Conservation (phyloP, 2,329 filamentous ascomycete genomes). For the Biscogniauxia marginata region DNA sequence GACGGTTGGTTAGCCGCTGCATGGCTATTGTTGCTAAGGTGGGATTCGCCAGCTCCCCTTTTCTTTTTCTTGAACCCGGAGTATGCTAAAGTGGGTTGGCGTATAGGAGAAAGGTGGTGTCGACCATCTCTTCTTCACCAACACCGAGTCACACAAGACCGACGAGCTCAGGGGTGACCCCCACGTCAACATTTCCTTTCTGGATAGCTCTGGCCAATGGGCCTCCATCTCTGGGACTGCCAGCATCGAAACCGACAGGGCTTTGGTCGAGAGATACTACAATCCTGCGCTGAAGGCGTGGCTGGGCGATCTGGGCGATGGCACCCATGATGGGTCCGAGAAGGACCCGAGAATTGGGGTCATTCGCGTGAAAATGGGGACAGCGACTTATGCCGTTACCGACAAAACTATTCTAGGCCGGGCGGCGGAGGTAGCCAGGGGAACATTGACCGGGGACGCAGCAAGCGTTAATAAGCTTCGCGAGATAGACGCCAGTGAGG, state of each 20-base stretch:
- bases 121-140: slow-evolving; percentile 87
- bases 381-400: slow-evolving; percentile 69
- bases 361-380: slow-evolving; percentile 72
- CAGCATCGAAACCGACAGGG: slow-evolving; percentile 66
- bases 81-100: not conserved
- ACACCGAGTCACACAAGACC: slow-evolving; percentile 86
- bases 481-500: slow-evolving; percentile 66
- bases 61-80: not conserved
- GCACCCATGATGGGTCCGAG: slow-evolving; percentile 76
- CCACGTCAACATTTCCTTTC: slow-evolving; percentile 78
- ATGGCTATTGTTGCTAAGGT: slow-evolving; percentile 84
- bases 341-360: slow-evolving; percentile 80
- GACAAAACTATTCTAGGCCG: slow-evolving; percentile 63
- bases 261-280: slow-evolving; percentile 72
- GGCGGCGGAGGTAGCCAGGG: slow-evolving; percentile 71
- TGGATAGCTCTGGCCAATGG: slow-evolving; percentile 77
- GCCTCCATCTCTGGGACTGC: slow-evolving; percentile 79
- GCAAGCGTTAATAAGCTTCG: slow-evolving; percentile 74
- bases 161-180: slow-evolving; percentile 72
- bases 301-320: slow-evolving; percentile 83
- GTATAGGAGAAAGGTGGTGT: slow-evolving; percentile 72
- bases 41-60: slow-evolving; percentile 22
- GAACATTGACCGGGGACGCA: slow-evolving; percentile 68
- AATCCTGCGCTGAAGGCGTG: slow-evolving; percentile 73
- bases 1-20: slow-evolving; percentile 73